Evolutionary conservation across 352 stramenopile genomes (phyloP), one percentile per base, ranked within the genome.

Genomic region (Phytophthora cactorum): DNA sequence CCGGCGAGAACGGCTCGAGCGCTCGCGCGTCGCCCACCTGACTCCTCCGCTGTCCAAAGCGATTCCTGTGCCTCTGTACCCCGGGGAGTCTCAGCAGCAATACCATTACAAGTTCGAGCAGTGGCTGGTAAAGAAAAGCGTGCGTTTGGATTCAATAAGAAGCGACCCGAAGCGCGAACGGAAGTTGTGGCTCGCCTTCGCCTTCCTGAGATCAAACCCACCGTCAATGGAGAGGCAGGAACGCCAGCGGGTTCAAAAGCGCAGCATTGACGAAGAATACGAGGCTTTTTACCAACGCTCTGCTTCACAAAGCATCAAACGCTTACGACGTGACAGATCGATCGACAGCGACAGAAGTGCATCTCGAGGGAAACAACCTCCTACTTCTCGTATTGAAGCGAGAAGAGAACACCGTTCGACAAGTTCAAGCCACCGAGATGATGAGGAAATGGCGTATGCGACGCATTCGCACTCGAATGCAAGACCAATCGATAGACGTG

Each of bases 51-150:
- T 14, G n/a, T 11, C 50, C 15, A 7, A 38, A 39, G 6, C 43
- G 22, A 72, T 78, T n/a, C 67, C 70, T 7, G 63, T 78, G 12
- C 70, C 73, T 7, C 59, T 81, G 2, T 75, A 63, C 58, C 54
- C 70, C 6, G 70, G 66, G 4, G 75, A 83, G 54, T 66, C 27
- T 32, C 25, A 55, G 3, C 62, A 59, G 15, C 62, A 79, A 25
- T 78, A 66, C 44, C 68, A 79, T 28, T 31, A 43, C 22, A 32
- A 56, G 31, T 63, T 56, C 36, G n/a, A 45, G 41, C 49, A 43
- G 10, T 66, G 50, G 50, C 46, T 61, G 50, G 22, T 38, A 12
- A n/a, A 34, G 50, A 64, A 14, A 52, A n/a, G 50, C 9, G 36
- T 49, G n/a, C 46, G 22, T 12, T 59, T 71, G 15, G 49, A 44